Evolutionary conservation across 768 basidiomycete species (phyloP).

Genomic region (Lyophyllum atratum): DNA sequence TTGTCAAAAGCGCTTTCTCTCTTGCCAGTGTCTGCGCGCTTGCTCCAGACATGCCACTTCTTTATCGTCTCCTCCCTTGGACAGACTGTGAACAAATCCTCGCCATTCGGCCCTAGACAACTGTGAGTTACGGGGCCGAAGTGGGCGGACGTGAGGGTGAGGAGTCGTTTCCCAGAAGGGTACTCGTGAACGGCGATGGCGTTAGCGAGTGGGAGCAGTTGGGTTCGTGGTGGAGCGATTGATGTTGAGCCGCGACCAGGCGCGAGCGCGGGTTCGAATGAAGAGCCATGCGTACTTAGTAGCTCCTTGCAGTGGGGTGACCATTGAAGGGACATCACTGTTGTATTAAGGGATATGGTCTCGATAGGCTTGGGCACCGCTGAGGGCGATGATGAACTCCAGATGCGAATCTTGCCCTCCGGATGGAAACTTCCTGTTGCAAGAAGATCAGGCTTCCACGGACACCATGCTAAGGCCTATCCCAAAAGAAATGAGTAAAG

Average conservation of each 20-base stretch:
- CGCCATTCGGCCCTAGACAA: conserved; percentile 64
- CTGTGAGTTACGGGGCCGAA: conserved; percentile 56
- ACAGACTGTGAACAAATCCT: conserved; percentile 63
- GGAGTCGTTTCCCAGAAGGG: conserved; percentile 53
- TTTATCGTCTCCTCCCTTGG: conserved; percentile 69
- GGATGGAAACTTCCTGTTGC: conserved; percentile 78
- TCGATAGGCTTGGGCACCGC: conserved; percentile 42
- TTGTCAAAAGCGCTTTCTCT: conserved; percentile 47
- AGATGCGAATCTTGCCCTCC: conserved; percentile 71
- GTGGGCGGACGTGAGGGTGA: conserved; percentile 61
- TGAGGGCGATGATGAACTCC: conserved; percentile 51
- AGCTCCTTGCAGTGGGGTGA: conserved; percentile 87
- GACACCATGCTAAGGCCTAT: conserved; percentile 84
- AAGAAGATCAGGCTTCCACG: conserved; percentile 77
- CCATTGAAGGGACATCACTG: conserved; percentile 68
- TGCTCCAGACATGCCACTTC: conserved; percentile 73
- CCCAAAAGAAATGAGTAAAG: conserved; percentile 4
- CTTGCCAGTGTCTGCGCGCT: conserved; percentile 30
- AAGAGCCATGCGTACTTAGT: conserved; percentile 82
- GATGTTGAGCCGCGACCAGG: conserved; percentile 16
- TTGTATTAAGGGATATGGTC: conserved; percentile 79
- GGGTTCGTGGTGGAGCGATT: conserved; percentile 36
- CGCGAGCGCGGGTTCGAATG: conserved; percentile 52
- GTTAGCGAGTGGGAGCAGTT: conserved; percentile 61
- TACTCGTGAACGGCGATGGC: conserved; percentile 74